phyloP scores from a whole-genome alignment of 129 eudicot species.

The Cynara cardunculus region DNA sequence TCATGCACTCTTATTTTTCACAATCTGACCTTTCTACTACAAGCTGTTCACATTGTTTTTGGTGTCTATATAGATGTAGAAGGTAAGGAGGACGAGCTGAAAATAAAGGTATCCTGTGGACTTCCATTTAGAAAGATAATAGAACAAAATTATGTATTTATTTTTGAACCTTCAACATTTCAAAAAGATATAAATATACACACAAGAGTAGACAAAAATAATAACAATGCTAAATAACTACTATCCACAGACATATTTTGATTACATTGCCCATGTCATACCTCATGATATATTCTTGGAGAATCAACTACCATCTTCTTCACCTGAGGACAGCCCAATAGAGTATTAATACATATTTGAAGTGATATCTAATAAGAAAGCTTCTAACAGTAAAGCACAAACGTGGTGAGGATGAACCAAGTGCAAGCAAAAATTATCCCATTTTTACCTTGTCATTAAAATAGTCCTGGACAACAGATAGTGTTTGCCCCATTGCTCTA shows the following conservation, averaged over 20 bases:
- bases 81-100: too few species aligned
- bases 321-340: slow-evolving; percentile 53
- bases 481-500: slow-evolving; percentile 93
- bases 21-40: too few species aligned
- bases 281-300: slow-evolving; percentile 98
- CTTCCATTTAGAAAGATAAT: neutral
- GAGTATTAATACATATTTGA: slow-evolving; percentile 10
- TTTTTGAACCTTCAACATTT: neutral
- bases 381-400: neutral
- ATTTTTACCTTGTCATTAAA: slow-evolving; percentile 68
- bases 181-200: neutral
- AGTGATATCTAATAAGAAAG: neutral
- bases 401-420: neutral
- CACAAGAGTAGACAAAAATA: neutral
- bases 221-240: neutral
- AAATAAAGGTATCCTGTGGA: neutral
- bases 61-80: too few species aligned
- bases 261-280: slow-evolving; percentile 30
- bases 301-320: slow-evolving; percentile 94
- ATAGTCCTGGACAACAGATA: slow-evolving; percentile 92
- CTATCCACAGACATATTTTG: neutral
- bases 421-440: neutral
- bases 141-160: neutral
- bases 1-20: too few species aligned
- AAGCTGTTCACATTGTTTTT: too few species aligned